Evolutionary conservation across 139 green algal genomes (phyloP), one percentile per base, ranked within the genome.

Genomic region (Coelastrella sp.): DNA sequence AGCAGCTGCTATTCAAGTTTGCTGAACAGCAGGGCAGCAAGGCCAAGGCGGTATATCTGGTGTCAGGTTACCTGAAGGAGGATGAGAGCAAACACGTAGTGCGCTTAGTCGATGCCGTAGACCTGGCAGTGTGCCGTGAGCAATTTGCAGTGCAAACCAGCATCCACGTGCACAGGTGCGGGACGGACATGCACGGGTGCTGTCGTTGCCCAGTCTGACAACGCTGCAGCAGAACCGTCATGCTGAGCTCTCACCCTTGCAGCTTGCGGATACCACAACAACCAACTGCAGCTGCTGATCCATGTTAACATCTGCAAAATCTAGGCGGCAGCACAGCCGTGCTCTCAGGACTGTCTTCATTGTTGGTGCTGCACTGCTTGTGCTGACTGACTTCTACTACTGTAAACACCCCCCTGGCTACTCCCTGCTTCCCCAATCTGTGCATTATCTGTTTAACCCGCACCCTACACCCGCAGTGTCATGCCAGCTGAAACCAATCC

Each of bases 1-100:
- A 90, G 17, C 75, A 90, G 61, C 35, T 90, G 7, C 63, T 90
- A 7, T 90, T 90, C 76, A 90, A 85, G 35, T 90, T 90, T 87
- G 87, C 27, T 7, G 87, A 90, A 35, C 25, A 78, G 19, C 70
- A 90, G 63, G 87, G 87, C 58, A 66, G 63, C 27, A 90, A 86
- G 25, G 87, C 86, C 19, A 85, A 82, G 27, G 27, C 61, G 20
- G 73, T 90, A 24, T 90, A 90, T 63, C 27, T 85, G 19, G 87
- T 80, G 61, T 86, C 87, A 25, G 87, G 87, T 65, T 87, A n/a
- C n/a, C 27, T 76, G 27, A 90, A 90, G 61, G 3, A 68, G 49
- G 25, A 73, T 63, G 84, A 24, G 6, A 11, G 11, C 8, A n/a
- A 49, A 22, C 84, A 89, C 57, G 84, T 82, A 20, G 70, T 89